phyloP scores from a whole-genome alignment of 2,329 filamentous ascomycete species.

The Aspergillus fumigatus region DNA sequence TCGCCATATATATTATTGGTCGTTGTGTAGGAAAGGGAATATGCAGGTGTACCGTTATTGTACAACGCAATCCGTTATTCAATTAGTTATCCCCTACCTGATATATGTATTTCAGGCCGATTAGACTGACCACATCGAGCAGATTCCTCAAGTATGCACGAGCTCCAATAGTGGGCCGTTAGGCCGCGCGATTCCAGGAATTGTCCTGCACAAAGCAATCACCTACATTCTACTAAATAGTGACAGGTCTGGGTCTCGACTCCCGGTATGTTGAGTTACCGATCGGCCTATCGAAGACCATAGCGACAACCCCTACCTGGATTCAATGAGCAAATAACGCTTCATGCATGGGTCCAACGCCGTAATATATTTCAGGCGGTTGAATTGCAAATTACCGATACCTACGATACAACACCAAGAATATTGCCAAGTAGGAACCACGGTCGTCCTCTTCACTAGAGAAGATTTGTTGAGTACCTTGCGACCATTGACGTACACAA shows the following conservation, averaged over 20 bases:
- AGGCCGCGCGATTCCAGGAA: slow-evolving; percentile 6
- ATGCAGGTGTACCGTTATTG: neutral
- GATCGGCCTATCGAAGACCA: no score
- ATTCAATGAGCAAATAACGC: no score
- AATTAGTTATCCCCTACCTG: neutral
- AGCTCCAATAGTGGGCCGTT: neutral
- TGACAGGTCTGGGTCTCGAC: neutral
- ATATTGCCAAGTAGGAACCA: neutral
- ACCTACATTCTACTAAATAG: slow-evolving; percentile 3
- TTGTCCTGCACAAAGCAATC: slow-evolving; percentile 3
- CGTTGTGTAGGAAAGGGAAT: neutral
- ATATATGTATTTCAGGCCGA: neutral
- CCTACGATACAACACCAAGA: neutral
- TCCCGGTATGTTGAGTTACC: neutral
- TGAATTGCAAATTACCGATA: neutral
- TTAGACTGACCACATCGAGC: neutral
- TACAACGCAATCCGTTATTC: neutral
- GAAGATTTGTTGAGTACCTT: neutral
- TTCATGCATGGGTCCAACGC: no score
- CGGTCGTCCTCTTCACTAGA: neutral
- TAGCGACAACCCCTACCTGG: no score
- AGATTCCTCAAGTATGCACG: neutral
- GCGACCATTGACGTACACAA: no score
- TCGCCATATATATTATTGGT: no score
- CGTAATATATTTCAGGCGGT: neutral